Base-by-base conservation (phyloP, 768 basidiomycete species). In the Pholiota conissans region DNA sequence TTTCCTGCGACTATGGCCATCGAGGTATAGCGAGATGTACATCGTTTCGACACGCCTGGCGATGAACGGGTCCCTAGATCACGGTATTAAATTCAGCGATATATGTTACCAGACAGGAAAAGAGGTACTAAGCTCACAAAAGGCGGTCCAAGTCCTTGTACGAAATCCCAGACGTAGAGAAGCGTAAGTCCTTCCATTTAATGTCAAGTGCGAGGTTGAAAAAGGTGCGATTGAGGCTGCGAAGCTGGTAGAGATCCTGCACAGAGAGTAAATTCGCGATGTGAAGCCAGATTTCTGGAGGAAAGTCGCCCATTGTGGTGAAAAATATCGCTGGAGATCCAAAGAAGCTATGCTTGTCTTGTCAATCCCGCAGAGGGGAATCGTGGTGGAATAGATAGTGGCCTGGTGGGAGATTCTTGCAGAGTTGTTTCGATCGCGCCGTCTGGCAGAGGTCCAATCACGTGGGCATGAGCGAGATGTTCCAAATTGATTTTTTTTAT, bases 281-380 rank as follows among this genome's bases (percentile, higher is more conserved):
- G 40, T 54, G 40, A 20, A 54, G 53, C 53, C 53, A 54, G 40
- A 54, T 54, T 54, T 54, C 53, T 11, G 53, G 42, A 22, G 53
- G 53, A 11, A 54, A 26, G 42, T 45, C 42, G 42, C 42, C 22
- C 42, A 45, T 45, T 45, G 9, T 13, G 20, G 42, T 13, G 18
- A 7, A 24, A 4, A 22, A 20, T 7, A 45, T 45, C 2, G 42
- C 11, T 45, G 3, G 22, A 45, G 42, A 45, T 45, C 42, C 42
- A 11, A 45, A 20, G 39, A 8, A 18, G 39, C 5, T 5, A 18
- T 40, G 18, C 39, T 40, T n/a, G 14, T n/a, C 39, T n/a, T 22
- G 14, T 10, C 20, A 13, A 45, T 24, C 11, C 7, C 18, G 18
- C 11, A 24, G 20, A 45, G 42, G 7, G 18, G 20, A 45, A 45